Evolutionary conservation across 2,329 filamentous ascomycete species (phyloP).

Genomic region (Aspergillus nomiae): DNA sequence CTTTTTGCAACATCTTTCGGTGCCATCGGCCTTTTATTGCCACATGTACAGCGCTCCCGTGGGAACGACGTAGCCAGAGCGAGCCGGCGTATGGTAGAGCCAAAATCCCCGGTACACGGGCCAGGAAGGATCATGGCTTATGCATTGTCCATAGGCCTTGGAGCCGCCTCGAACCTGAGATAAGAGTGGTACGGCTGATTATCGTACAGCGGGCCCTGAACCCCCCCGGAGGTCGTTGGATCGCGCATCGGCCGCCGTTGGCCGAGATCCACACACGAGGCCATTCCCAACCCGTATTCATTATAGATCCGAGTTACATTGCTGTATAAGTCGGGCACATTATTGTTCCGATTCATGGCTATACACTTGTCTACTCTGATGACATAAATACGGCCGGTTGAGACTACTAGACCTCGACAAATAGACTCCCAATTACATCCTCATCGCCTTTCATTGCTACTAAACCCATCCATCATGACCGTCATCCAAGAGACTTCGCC

Average conservation of each 20-base stretch:
- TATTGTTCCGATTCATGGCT: neutral
- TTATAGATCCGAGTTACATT: neutral
- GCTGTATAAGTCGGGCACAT: neutral
- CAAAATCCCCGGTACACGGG: neutral
- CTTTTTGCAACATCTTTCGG: neutral
- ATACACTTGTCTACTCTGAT: neutral
- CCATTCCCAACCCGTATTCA: neutral
- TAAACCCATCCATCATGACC: neutral
- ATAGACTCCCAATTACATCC: neutral
- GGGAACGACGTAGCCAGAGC: neutral
- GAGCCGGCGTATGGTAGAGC: neutral
- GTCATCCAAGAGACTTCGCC: neutral
- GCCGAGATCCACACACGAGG: conserved; percentile 39
- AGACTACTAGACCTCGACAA: neutral
- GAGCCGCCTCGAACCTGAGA: neutral
- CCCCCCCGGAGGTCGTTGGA: neutral
- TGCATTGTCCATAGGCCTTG: neutral
- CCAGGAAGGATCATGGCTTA: neutral
- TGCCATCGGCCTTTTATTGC: neutral
- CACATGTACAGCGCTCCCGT: neutral
- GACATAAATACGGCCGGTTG: neutral
- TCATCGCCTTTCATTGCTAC: neutral
- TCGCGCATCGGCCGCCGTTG: neutral
- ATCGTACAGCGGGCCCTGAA: neutral
- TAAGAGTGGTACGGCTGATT: neutral